Evolutionary conservation across 495 filamentous ascomycete species (phyloP), one percentile per base, ranked within the genome.

Genomic region (Tuber aestivum): DNA sequence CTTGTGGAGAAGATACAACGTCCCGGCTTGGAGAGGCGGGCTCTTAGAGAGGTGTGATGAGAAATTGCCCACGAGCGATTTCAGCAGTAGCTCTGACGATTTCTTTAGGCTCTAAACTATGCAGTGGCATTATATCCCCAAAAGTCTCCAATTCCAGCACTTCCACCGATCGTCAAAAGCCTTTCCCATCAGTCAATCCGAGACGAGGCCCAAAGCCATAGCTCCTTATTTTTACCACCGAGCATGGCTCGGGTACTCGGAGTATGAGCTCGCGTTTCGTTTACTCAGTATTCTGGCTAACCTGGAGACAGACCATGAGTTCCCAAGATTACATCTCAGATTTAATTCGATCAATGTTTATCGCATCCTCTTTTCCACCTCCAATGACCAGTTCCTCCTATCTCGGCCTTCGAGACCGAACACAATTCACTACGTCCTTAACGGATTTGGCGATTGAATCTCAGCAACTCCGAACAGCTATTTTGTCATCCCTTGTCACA

Each of bases 1-100:
- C 70, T 82, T 45, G 71, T 82, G 42, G 79, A 82, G 72, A 82
- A 82, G 44, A 44, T 65, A 65, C 74, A 74, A 56, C 75, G 71
- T 35, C 79, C 79, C 40, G 78, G 74, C 8, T 20, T 80, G 48
- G 68, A 70, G 41, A 71, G 70, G 65, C 61, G 41, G 42, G 74
- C 80, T 41, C 74, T 78, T 38, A 77, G 70, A 61, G 79, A 80
- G 70, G 77, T 80, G 32, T 37, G 56, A 32, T 12, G 27, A 65
- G 27, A 32, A 8, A 65, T 2, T 10, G 41, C 72, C 20, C 23
- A 72, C 69, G 8, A 10, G n/a, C 21, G 23, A 50, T 35, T 41
- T 44, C 37, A 72, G 65, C 74, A 45, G 41, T 35, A n/a, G 68
- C 37, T 74, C 74, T 79, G 10, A 79, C 70, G 72, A 35, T 37